Conservation (phyloP, 139 green algal genomes). For the Spirogloea muscicola region DNA sequence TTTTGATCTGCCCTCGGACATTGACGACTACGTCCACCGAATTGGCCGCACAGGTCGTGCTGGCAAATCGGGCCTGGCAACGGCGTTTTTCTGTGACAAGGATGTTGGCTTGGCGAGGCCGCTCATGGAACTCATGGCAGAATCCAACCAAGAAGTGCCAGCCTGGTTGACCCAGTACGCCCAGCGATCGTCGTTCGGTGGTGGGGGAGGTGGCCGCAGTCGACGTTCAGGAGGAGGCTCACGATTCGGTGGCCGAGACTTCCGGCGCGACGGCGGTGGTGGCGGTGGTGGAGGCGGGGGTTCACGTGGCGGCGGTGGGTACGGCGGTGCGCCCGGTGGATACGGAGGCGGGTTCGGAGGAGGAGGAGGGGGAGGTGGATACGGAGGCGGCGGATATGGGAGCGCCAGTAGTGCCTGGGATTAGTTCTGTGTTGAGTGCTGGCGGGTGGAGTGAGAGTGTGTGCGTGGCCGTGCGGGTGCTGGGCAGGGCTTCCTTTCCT, state of each 20-base stretch:
- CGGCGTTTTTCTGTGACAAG: conserved; percentile 91
- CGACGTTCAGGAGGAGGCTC: not conserved
- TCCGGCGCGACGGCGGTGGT: not conserved
- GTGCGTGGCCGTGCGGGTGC: too few relatives aligned
- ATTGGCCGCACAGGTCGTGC: conserved; percentile 79
- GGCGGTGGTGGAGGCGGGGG: conserved; percentile 1
- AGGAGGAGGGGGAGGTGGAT: not conserved
- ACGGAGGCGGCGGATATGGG: not conserved
- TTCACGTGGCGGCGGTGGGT: not conserved
- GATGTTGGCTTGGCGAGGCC: conserved; percentile 68
- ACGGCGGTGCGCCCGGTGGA: not conserved
- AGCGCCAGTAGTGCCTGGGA: too few relatives aligned
- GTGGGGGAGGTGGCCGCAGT: not conserved
- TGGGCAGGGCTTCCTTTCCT: too few relatives aligned
- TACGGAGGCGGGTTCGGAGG: not conserved
- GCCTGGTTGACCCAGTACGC: not conserved
- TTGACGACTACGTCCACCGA: conserved; percentile 83
- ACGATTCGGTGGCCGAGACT: conserved; percentile 1
- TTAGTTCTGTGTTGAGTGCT: too few relatives aligned
- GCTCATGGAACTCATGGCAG: conserved; percentile 4
- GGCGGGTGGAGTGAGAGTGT: too few relatives aligned
- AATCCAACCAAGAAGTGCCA: conserved; percentile 11
- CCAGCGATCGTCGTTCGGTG: not conserved
- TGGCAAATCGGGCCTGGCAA: conserved; percentile 95
- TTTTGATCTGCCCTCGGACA: conserved; percentile 78